Evolutionary conservation across 345 rosid genomes (phyloP).

Genomic region (Chamaenerion angustifolium): DNA sequence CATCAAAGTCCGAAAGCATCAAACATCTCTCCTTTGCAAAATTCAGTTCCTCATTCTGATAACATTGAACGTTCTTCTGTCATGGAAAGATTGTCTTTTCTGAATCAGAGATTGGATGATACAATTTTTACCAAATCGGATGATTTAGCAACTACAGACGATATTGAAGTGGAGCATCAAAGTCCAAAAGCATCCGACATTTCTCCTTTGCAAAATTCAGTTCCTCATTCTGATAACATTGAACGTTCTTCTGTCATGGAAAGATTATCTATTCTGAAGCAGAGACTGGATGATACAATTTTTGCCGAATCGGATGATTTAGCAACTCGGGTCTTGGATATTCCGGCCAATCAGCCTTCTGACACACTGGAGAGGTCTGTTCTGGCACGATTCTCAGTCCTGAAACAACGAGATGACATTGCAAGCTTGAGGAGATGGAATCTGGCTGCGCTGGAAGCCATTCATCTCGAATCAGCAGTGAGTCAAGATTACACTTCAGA

Average conservation of each 20-base stretch:
- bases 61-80: no score
- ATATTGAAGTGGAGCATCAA: no score
- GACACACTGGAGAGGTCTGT: background rate
- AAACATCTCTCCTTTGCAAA: no score
- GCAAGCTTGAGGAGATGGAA: conserved; percentile 4
- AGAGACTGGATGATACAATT: background rate
- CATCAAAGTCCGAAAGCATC: no score
- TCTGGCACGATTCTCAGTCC: background rate
- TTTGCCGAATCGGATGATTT: background rate
- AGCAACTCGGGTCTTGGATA: background rate
- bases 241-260: no score
- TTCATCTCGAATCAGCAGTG: conserved; percentile 1
- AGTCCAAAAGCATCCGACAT: no score
- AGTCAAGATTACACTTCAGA: conserved; percentile 3
- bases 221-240: background rate
- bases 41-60: background rate
- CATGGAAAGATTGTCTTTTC: no score
- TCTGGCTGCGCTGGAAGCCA: conserved; percentile 8
- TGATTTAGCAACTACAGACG: background rate
- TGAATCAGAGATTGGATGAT: background rate
- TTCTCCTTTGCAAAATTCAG: no score
- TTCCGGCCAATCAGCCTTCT: background rate
- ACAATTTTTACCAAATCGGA: background rate
- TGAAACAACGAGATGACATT: conserved; percentile 1
- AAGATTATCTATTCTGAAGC: background rate